Percentiles rank a stretch among this genome's conserved stretches.
These are phyloP conservation scores for Inga oerstediana DNA, from an alignment of 306 rosid genomes.

Conservation along the genomic window DNA sequence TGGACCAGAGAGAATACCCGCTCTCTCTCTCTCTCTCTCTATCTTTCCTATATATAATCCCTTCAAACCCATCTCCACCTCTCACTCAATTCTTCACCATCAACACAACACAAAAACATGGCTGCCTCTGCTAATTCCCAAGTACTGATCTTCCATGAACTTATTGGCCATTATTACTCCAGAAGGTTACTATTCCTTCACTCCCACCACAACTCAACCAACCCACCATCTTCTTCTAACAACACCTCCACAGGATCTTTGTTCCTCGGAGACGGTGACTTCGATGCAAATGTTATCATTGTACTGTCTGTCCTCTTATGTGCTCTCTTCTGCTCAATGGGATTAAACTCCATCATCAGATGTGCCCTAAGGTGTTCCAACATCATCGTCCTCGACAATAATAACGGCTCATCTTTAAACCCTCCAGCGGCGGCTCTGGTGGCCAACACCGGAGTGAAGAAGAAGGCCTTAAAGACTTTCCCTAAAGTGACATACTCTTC, in stretches of 20 bases:
- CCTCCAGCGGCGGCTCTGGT: background rate
- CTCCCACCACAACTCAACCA: conserved; percentile 36
- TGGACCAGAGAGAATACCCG: too few relatives aligned
- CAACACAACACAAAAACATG: conserved; percentile 42
- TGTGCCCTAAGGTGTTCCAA: conserved; percentile 80
- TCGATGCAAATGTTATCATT: conserved; percentile 91
- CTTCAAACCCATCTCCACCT: background rate
- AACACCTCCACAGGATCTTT: conserved; percentile 33
- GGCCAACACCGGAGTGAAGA: conserved; percentile 65
- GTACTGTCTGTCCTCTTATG: conserved; percentile 91
- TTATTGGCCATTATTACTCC: conserved; percentile 31
- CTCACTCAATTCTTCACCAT: background rate
- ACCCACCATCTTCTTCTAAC: background rate
- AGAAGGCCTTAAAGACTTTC: conserved; percentile 79
- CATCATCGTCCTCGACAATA: conserved; percentile 40
- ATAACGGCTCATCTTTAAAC: background rate
- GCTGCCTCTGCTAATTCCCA: conserved; percentile 35
- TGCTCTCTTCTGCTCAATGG: conserved; percentile 85
- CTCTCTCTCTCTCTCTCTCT: too few relatives aligned
- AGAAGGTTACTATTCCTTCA: conserved; percentile 72
- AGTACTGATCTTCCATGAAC: conserved; percentile 30
- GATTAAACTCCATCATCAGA: conserved; percentile 79
- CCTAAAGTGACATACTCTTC: conserved; percentile 56
- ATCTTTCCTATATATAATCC: background rate
- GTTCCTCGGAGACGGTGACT: conserved; percentile 52